Evolutionary conservation across 768 basidiomycete species (phyloP).

Genomic region (Jaapia argillacea): DNA sequence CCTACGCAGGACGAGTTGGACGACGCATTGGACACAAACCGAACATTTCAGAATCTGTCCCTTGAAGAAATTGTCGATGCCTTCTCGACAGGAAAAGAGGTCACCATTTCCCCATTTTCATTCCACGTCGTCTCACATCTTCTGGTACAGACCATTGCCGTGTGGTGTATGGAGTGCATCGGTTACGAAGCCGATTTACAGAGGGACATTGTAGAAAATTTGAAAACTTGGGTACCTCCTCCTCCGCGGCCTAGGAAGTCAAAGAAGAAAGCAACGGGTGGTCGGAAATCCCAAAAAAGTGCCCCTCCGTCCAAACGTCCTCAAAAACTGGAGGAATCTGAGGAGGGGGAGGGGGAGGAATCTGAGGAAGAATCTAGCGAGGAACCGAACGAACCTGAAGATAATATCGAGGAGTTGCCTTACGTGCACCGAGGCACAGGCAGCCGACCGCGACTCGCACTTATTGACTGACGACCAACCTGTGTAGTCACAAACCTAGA

Average conservation of each 20-base stretch:
- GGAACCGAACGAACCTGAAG: not conserved
- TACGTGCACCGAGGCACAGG: not conserved
- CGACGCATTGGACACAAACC: not conserved
- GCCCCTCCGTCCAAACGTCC: not conserved
- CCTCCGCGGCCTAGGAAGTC: not conserved
- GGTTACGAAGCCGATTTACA: constrained; percentile 4
- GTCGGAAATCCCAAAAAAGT: not conserved
- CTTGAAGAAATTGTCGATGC: not conserved
- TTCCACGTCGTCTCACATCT: not conserved
- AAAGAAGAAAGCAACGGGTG: not conserved
- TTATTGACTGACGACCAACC: too few species aligned
- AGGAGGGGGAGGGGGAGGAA: not conserved
- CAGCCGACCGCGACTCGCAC: too few species aligned
- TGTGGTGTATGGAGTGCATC: constrained; percentile 5
- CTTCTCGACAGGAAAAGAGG: not conserved
- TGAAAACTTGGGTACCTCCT: not conserved
- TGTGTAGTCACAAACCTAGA: not conserved
- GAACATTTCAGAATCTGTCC: not conserved
- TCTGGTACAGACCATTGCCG: not conserved
- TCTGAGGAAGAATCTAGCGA: not conserved
- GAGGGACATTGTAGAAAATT: not conserved
- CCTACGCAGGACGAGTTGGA: not conserved
- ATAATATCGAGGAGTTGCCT: not conserved
- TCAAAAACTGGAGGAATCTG: not conserved
- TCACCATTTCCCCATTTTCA: not conserved